A percentile compares a stretch with the other conserved stretches of the same genome.
These are phyloP conservation scores for Anacardium occidentale DNA, from an alignment of 345 rosid genomes.

Conservation along the genomic window DNA sequence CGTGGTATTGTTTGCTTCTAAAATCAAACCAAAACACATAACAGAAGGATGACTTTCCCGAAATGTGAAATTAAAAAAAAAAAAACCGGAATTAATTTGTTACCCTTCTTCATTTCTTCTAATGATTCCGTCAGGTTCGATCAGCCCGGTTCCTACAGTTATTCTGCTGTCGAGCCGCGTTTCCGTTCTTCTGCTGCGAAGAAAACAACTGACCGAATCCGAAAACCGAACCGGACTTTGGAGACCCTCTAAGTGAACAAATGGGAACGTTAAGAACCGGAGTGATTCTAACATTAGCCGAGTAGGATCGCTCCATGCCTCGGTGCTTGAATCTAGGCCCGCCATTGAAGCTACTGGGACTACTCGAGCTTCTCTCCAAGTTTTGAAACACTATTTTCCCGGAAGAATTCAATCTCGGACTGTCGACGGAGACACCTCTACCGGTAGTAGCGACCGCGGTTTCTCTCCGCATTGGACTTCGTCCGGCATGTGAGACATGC, in stretches of 20 bases:
- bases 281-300: slow-evolving; percentile 67
- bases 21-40: slow-evolving; percentile 8
- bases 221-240: slow-evolving; percentile 52
- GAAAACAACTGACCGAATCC: slow-evolving; percentile 59
- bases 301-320: slow-evolving; percentile 90
- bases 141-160: slow-evolving; percentile 27
- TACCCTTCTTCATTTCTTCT: background rate
- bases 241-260: slow-evolving; percentile 55
- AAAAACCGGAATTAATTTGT: background rate
- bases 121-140: slow-evolving; percentile 32
- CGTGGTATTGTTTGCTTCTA: slow-evolving; percentile 7
- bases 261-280: slow-evolving; percentile 80
- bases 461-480: slow-evolving; percentile 61
- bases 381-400: slow-evolving; percentile 92
- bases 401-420: slow-evolving; percentile 90
- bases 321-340: slow-evolving; percentile 74
- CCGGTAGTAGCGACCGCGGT: slow-evolving; percentile 32
- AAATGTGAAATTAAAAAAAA: background rate
- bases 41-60: background rate
- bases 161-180: slow-evolving; percentile 28
- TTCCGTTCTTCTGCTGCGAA: slow-evolving; percentile 44
- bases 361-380: slow-evolving; percentile 92
- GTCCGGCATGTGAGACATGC: slow-evolving; percentile 34
- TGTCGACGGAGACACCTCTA: slow-evolving; percentile 75
- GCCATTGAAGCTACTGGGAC: slow-evolving; percentile 93